These are phyloP conservation scores for Ophiostoma tasmaniense DNA, from an alignment of 2,329 filamentous ascomycete species.

Conservation along the genomic window DNA sequence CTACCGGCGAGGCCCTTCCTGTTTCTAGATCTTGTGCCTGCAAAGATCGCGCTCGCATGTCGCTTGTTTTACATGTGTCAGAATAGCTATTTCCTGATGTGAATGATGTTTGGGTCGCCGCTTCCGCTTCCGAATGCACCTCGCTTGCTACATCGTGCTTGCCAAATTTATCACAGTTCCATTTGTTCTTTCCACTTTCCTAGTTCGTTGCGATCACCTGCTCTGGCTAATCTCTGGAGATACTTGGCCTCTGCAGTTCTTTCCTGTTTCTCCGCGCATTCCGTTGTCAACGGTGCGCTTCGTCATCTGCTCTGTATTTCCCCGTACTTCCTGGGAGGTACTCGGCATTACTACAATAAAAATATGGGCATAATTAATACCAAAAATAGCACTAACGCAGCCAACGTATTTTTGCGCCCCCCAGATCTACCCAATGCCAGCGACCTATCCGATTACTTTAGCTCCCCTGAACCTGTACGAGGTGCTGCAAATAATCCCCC, in stretches of 20 bases:
- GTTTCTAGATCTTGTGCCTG: neutral
- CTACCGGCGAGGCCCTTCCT: neutral
- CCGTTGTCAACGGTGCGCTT: neutral
- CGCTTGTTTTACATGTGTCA: neutral
- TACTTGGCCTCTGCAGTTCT: neutral
- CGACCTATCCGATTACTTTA: neutral
- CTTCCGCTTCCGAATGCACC: neutral
- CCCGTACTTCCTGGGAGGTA: neutral
- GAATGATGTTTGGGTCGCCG: neutral
- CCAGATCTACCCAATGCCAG: neutral
- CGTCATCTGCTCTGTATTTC: neutral
- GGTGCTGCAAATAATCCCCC: neutral
- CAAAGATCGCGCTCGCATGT: neutral
- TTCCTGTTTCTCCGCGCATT: neutral
- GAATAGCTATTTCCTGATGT: neutral
- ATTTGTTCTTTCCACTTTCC: neutral
- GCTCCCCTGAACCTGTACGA: neutral
- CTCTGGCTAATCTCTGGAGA: neutral
- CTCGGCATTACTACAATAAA: neutral
- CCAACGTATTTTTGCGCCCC: neutral
- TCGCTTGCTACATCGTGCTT: neutral
- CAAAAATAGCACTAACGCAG: neutral
- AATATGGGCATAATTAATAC: neutral
- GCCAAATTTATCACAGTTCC: neutral
- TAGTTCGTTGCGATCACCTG: neutral